Conservation (phyloP, 73 alveolate species). For the Durusdinium trenchii region DNA sequence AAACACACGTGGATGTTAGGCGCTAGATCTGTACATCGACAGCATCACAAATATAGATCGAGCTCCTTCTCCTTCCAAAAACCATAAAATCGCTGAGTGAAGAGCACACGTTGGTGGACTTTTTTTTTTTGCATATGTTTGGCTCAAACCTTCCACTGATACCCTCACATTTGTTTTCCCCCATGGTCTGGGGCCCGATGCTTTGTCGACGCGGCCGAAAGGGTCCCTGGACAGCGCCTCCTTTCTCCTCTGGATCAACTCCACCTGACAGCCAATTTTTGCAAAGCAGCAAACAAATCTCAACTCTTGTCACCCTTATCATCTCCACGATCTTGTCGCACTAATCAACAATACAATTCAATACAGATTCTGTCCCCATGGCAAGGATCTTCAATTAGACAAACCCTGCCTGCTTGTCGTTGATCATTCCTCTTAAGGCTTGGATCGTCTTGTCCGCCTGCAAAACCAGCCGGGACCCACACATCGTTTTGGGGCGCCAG, state of each 20-base stretch:
- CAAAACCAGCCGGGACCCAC: not conserved
- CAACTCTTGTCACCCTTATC: not conserved
- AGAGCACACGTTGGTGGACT: too few relatives aligned
- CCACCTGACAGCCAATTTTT: constrained; percentile 20
- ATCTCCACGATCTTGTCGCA: too few relatives aligned
- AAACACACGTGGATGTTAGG: too few relatives aligned
- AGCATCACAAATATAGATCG: too few relatives aligned
- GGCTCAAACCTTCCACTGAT: too few relatives aligned
- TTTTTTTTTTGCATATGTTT: not conserved
- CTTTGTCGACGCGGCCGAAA: too few relatives aligned
- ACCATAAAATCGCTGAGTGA: too few relatives aligned
- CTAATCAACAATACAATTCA: not conserved
- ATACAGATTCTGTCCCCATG: not conserved
- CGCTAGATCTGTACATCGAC: too few relatives aligned
- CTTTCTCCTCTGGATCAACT: constrained; percentile 83
- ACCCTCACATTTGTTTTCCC: too few relatives aligned
- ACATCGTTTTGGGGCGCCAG: not conserved
- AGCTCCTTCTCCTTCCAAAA: too few relatives aligned
- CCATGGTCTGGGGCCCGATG: too few relatives aligned
- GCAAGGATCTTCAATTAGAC: not conserved
- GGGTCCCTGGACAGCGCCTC: too few relatives aligned
- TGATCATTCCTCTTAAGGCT: constrained; percentile 78
- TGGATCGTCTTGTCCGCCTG: constrained; percentile 79
- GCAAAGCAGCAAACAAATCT: not conserved
- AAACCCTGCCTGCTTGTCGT: constrained; percentile 57